A percentile compares a stretch with the other conserved stretches of the same genome.
Evolutionary conservation across 1,139 yeast species (phyloP).

Genomic region (Suhomyces maxii): DNA sequence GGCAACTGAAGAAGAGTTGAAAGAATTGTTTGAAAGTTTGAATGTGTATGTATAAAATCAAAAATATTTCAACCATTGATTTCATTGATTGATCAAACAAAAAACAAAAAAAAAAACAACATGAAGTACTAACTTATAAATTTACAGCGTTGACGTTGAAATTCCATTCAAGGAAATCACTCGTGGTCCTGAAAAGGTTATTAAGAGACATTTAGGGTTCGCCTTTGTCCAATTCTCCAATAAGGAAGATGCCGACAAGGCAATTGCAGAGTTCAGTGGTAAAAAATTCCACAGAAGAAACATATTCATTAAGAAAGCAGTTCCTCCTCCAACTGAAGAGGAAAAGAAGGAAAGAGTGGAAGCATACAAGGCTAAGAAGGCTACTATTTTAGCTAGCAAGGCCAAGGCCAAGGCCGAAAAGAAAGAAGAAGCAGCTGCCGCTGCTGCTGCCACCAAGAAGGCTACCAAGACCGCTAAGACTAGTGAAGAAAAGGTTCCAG

Average conservation of each 20-base stretch:
- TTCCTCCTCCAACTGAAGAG: constrained; percentile 53
- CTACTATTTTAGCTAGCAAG: constrained; percentile 23
- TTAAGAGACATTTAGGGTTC: constrained; percentile 49
- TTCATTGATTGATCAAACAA: neutral
- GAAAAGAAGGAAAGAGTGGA: constrained; percentile 42
- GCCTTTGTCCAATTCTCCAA: constrained; percentile 54
- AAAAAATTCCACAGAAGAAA: constrained; percentile 48
- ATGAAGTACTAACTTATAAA: constrained; percentile 8
- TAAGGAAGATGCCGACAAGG: constrained; percentile 47
- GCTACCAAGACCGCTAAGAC: constrained; percentile 9
- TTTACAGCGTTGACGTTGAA: constrained; percentile 29
- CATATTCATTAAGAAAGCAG: constrained; percentile 51
- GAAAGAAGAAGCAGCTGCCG: constrained; percentile 15
- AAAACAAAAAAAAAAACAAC: no score
- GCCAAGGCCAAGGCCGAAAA: constrained; percentile 18
- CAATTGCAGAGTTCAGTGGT: constrained; percentile 46
- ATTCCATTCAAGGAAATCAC: constrained; percentile 41
- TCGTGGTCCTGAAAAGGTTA: constrained; percentile 31
- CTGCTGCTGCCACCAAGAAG: constrained; percentile 9
- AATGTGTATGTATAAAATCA: constrained; percentile 30
- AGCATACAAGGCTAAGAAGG: constrained; percentile 36
- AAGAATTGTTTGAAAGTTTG: constrained; percentile 43
- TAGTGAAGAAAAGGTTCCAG: constrained; percentile 34
- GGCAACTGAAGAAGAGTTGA: constrained; percentile 55
- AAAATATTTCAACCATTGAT: neutral